These are phyloP conservation scores for Globisporangium camurandrum DNA, from an alignment of 352 stramenopile species.

Conservation along the genomic window DNA sequence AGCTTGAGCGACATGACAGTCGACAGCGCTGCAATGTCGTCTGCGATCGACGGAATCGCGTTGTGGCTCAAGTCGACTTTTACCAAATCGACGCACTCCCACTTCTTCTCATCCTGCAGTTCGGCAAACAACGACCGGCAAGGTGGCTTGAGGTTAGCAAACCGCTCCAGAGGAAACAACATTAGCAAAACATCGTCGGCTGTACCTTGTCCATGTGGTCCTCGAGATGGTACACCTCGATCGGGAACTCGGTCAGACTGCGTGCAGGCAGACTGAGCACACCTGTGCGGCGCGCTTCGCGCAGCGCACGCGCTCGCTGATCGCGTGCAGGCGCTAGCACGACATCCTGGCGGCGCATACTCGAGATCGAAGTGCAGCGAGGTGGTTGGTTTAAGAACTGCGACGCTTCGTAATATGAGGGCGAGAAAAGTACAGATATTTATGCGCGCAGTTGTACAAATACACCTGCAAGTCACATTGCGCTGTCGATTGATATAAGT, in stretches of 20 bases:
- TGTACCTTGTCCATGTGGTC: conserved; percentile 66
- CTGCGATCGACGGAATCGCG: conserved; percentile 39
- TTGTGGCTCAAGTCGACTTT: conserved; percentile 84
- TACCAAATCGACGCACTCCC: conserved; percentile 75
- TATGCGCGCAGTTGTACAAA: not conserved
- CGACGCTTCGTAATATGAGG: too few relatives aligned
- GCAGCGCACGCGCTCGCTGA: conserved; percentile 41
- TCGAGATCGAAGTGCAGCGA: not conserved
- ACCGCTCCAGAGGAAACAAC: too few relatives aligned
- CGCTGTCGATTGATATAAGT: too few relatives aligned
- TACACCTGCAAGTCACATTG: too few relatives aligned
- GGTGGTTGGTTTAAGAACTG: too few relatives aligned
- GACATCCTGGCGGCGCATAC: conserved; percentile 33
- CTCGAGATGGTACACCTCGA: conserved; percentile 67
- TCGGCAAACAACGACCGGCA: not conserved
- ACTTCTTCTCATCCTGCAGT: conserved; percentile 75
- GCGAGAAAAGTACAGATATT: too few relatives aligned
- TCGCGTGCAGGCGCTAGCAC: conserved; percentile 50
- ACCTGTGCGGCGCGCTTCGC: conserved; percentile 53
- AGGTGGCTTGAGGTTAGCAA: not conserved
- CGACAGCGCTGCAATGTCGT: conserved; percentile 43
- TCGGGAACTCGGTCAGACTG: conserved; percentile 45
- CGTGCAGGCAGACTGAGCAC: conserved; percentile 56
- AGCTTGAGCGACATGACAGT: conserved; percentile 61
- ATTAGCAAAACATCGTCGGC: conserved; percentile 3